Evolutionary conservation across 2,329 filamentous ascomycete genomes (phyloP).

Genomic region (Aspergillus puulaauensis): DNA sequence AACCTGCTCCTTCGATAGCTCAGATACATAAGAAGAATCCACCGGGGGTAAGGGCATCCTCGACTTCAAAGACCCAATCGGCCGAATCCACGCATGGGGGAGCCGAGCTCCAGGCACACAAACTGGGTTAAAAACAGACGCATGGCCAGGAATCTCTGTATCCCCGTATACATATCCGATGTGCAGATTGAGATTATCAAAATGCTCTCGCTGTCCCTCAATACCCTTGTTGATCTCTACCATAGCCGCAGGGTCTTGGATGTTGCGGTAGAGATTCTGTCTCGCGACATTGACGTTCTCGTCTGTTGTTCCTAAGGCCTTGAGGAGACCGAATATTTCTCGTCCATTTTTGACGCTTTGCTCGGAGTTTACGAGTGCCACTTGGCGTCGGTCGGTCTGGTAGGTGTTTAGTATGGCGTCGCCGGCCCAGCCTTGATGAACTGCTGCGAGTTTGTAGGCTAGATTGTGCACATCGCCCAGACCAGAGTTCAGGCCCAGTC

Average conservation of each 20-base stretch:
- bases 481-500: slow-evolving; percentile 56
- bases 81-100: slow-evolving; percentile 42
- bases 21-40: slow-evolving; percentile 36
- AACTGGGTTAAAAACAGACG: slow-evolving; percentile 39
- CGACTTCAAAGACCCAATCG: background rate
- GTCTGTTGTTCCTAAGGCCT: slow-evolving; percentile 38
- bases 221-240: slow-evolving; percentile 11
- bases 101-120: slow-evolving; percentile 41
- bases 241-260: slow-evolving; percentile 3
- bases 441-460: slow-evolving; percentile 41
- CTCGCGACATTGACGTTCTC: slow-evolving; percentile 3
- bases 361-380: slow-evolving; percentile 41
- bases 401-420: slow-evolving; percentile 38
- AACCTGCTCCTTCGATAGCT: slow-evolving; percentile 29
- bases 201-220: slow-evolving; percentile 14
- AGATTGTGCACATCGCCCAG: slow-evolving; percentile 54
- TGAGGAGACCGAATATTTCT: slow-evolving; percentile 44
- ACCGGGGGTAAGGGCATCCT: slow-evolving; percentile 15
- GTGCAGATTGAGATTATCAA: slow-evolving; percentile 16
- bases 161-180: slow-evolving; percentile 14
- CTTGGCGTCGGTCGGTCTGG: slow-evolving; percentile 37
- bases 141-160: slow-evolving; percentile 31
- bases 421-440: slow-evolving; percentile 31
- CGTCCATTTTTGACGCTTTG: slow-evolving; percentile 48
- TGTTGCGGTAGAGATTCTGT: slow-evolving; percentile 9